Base-by-base conservation (phyloP, 257 asterid genomes). In the Mentha longifolia region DNA sequence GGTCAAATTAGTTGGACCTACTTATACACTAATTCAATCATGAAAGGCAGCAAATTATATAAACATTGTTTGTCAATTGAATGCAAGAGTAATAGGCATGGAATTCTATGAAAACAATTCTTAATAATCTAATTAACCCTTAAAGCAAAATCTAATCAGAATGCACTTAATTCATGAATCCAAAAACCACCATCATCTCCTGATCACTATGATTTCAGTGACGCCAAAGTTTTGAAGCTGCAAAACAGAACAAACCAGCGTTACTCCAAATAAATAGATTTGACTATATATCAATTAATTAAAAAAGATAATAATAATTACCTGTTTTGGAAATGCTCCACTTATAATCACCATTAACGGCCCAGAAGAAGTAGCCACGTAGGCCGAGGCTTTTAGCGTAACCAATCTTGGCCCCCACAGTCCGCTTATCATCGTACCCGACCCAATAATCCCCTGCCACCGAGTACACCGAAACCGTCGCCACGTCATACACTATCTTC, bases 301-400 rank as follows among this genome's bases (percentile, higher is more conserved):
- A 46, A 7, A 1, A 42, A 42, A 8, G 12, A 3, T 1, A 55
- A 6, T 13, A 57, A 7, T 15, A 15, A 15, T 35, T 78, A 91
- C 97, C 96, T 75, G 72, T 77, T 76, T 54, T 80, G 0, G 98
- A 92, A 33, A 92, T 84, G 63, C 30, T 65, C 86, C 87, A 83
- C 51, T 88, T 72, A 46, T 74, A 68, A 75, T 92, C 98, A 50
- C 85, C 91, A 65, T 74, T 19, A 28, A 83, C 51, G n/a, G 96
- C 91, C 97, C 96, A 92, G 63, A 92, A 85, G 73, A 88, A 92
- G 84, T 92, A 88, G 0, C 98, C 97, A 1, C 96, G 85, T 42
- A 92, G 71, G 2, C 82, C 79, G 8, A 81, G 84, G 13, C 30
- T 33, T 54, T 42, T 77, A 59, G 98, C 98, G 39, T 81, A 92